A percentile compares a stretch with the other conserved stretches of the same genome.
Evolutionary conservation across 805 yeast genomes (phyloP).

Genomic region (Candida nanaspora): DNA sequence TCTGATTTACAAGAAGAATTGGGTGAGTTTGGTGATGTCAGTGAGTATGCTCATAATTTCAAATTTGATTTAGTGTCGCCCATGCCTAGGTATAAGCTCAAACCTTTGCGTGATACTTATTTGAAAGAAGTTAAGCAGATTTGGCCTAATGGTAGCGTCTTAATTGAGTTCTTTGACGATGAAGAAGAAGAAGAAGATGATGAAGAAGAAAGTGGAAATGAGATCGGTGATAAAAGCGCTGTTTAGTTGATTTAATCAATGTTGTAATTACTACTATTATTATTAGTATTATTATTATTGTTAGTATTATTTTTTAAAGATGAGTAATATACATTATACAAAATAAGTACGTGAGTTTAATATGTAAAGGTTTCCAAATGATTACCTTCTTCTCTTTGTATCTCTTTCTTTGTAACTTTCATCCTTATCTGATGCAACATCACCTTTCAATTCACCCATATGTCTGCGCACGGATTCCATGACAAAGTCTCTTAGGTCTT

Average conservation of each 20-base stretch:
- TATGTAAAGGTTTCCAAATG: no score
- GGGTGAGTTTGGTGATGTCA: slow-evolving; percentile 5
- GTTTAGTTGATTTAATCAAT: not conserved
- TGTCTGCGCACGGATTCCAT: slow-evolving; percentile 53
- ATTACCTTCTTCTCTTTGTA: slow-evolving; percentile 17
- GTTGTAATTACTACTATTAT: not conserved
- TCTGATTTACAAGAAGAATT: not conserved
- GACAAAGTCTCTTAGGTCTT: slow-evolving; percentile 61
- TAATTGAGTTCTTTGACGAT: slow-evolving; percentile 17
- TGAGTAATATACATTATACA: no score
- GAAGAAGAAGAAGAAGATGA: slow-evolving; percentile 14
- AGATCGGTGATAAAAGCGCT: not conserved
- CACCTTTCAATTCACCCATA: slow-evolving; percentile 14
- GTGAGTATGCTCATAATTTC: slow-evolving; percentile 16
- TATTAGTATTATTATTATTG: not conserved
- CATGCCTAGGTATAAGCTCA: slow-evolving; percentile 26
- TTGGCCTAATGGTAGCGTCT: slow-evolving; percentile 32
- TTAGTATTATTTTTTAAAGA: not conserved
- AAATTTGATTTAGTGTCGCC: slow-evolving; percentile 28
- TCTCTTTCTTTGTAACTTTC: slow-evolving; percentile 2
- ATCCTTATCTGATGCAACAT: not conserved
- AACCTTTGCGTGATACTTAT: slow-evolving; percentile 10
- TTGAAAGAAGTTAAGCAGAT: slow-evolving; percentile 21
- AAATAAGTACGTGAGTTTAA: no score
- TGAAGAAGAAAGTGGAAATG: slow-evolving; percentile 12